Percentiles rank a stretch among this genome's conserved stretches.
These are phyloP conservation scores for Hypsizygus marmoreus DNA, from an alignment of 768 basidiomycete genomes.

Conservation along the genomic window DNA sequence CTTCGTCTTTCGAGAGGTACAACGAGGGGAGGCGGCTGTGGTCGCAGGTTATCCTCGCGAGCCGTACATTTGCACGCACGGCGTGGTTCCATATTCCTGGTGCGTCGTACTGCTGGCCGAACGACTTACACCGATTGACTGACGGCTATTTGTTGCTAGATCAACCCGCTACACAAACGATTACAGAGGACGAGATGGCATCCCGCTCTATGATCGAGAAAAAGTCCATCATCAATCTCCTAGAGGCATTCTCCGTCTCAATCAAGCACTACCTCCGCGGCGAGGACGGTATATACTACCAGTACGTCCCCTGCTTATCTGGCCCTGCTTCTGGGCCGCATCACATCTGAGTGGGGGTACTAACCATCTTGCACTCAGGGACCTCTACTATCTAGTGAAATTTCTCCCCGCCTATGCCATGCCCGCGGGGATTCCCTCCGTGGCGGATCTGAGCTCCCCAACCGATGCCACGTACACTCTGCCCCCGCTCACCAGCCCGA, in stretches of 20 bases:
- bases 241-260: constrained; percentile 66
- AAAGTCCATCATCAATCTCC: constrained; percentile 66
- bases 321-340: constrained; percentile 23
- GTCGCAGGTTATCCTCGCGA: constrained; percentile 65
- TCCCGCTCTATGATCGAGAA: constrained; percentile 61
- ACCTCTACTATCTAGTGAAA: constrained; percentile 71
- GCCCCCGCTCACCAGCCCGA: not conserved
- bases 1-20: constrained; percentile 74
- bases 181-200: constrained; percentile 31
- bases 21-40: constrained; percentile 71
- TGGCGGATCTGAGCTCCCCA: constrained; percentile 24
- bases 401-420: constrained; percentile 68
- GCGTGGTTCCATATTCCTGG: constrained; percentile 72
- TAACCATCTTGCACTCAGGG: too few species aligned
- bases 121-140: not conserved
- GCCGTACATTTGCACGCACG: constrained; percentile 58
- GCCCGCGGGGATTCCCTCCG: constrained; percentile 49
- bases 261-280: constrained; percentile 73
- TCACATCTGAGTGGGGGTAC: too few species aligned
- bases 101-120: constrained; percentile 22
- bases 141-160: constrained; percentile 17
- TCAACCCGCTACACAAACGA: constrained; percentile 19
- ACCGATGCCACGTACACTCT: constrained; percentile 1
- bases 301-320: constrained; percentile 25
- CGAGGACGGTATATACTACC: constrained; percentile 51